A percentile compares a stretch with the other conserved stretches of the same genome.
Evolutionary conservation across 164 flowering plant species (phyloP).

Genomic region (Piper betle): DNA sequence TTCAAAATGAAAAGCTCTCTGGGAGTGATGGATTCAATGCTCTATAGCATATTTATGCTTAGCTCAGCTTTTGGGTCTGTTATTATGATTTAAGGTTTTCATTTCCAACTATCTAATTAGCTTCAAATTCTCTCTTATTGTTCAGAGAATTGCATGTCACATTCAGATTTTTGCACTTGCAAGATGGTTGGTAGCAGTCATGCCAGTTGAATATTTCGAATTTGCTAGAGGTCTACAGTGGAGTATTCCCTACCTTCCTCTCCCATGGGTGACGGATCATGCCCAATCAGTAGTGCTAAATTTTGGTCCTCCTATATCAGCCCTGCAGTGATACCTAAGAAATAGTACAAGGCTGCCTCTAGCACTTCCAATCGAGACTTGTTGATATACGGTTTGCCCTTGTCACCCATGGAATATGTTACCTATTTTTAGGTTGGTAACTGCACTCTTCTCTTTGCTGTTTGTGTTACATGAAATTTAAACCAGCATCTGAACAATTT

Average conservation of each 20-base stretch:
- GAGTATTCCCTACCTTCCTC: slow-evolving; percentile 75
- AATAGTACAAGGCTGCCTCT: slow-evolving; percentile 9
- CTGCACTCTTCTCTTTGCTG: neutral
- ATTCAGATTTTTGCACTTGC: slow-evolving; percentile 90
- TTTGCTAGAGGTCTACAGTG: slow-evolving; percentile 62
- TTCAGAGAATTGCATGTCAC: slow-evolving; percentile 74
- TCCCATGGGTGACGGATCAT: slow-evolving; percentile 72
- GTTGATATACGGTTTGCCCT: slow-evolving; percentile 52
- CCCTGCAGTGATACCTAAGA: slow-evolving; percentile 18
- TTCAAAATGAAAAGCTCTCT: neutral
- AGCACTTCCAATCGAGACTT: slow-evolving; percentile 15
- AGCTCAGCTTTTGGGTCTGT: too few species aligned
- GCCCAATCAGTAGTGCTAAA: slow-evolving; percentile 27
- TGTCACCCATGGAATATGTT: slow-evolving; percentile 64
- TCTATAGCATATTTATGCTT: neutral
- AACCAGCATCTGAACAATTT: neutral
- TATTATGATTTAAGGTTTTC: too few species aligned
- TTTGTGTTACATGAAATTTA: neutral
- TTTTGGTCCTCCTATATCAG: slow-evolving; percentile 21
- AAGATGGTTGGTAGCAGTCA: slow-evolving; percentile 59
- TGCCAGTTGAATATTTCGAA: slow-evolving; percentile 77
- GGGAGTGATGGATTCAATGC: neutral
- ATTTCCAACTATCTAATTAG: neutral
- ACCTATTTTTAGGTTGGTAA: slow-evolving; percentile 59
- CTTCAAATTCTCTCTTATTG: neutral